Conservation (phyloP, 2,329 filamentous ascomycete genomes). For the Penicillium glabrum region DNA sequence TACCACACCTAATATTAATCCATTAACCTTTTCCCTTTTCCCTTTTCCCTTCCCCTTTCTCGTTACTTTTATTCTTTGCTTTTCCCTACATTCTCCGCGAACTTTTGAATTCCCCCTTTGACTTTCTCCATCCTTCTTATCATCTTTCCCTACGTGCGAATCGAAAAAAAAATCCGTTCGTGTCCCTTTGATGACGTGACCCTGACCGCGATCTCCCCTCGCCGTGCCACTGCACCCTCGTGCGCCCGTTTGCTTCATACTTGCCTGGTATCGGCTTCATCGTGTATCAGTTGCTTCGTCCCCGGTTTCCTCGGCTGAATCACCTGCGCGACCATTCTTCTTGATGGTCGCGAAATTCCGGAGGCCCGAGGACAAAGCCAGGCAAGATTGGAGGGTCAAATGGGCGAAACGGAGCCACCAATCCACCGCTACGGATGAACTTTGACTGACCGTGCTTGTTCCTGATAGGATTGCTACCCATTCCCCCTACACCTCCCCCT, state of each 20-base stretch:
- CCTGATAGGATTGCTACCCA: constrained; percentile 6
- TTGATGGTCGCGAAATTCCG: background rate
- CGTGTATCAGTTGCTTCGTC: background rate
- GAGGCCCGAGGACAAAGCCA: background rate
- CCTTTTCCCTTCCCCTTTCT: constrained; percentile 9
- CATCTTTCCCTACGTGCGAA: background rate
- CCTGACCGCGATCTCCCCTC: background rate
- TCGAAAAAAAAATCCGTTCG: background rate
- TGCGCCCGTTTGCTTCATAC: background rate
- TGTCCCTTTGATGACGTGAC: background rate
- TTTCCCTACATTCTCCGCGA: background rate
- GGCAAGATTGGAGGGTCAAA: background rate
- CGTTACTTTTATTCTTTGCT: constrained; percentile 1
- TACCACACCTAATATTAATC: constrained; percentile 26
- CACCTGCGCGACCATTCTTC: background rate
- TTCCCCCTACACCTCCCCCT: background rate
- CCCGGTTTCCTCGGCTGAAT: background rate
- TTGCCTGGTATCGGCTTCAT: background rate
- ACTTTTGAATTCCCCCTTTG: background rate
- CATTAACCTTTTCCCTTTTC: constrained; percentile 4
- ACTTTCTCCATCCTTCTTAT: background rate
- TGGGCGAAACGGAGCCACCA: background rate
- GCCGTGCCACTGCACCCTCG: background rate
- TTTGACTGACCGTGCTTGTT: constrained; percentile 12
- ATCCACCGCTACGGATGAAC: background rate